Percentiles rank a stretch among this genome's conserved stretches.
These are phyloP conservation scores for Aotearoamyces nothofagi DNA, from an alignment of 2,329 filamentous ascomycete genomes.

Conservation along the genomic window DNA sequence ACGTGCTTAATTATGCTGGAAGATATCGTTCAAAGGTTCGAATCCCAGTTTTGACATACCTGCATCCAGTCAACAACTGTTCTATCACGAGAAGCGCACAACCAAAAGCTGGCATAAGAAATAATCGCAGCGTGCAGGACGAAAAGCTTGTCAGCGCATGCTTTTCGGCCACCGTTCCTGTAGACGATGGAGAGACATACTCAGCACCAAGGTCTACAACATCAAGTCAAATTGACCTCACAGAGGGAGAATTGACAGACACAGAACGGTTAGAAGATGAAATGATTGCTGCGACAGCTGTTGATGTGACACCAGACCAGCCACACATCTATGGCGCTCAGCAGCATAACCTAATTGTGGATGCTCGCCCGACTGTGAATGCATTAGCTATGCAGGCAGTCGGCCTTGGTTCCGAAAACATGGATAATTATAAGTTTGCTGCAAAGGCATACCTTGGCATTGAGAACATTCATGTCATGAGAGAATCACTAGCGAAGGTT, in stretches of 20 bases:
- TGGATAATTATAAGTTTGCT: slow-evolving; percentile 90
- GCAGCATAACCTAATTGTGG: slow-evolving; percentile 86
- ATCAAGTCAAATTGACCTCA: slow-evolving; percentile 35
- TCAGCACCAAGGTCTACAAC: slow-evolving; percentile 15
- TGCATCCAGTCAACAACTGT: slow-evolving; percentile 95
- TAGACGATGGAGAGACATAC: slow-evolving; percentile 12
- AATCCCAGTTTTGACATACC: slow-evolving; percentile 80
- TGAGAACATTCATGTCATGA: slow-evolving; percentile 98
- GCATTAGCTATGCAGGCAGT: slow-evolving; percentile 88
- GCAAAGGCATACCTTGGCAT: slow-evolving; percentile 89
- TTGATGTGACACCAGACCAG: slow-evolving; percentile 36
- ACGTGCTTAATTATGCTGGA: slow-evolving; percentile 84
- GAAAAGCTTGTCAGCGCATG: slow-evolving; percentile 88
- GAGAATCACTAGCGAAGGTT: slow-evolving; percentile 75
- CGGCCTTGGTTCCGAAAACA: slow-evolving; percentile 89
- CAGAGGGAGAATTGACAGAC: slow-evolving; percentile 37
- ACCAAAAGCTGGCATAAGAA: slow-evolving; percentile 70
- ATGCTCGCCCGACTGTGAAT: slow-evolving; percentile 87
- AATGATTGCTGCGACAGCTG: slow-evolving; percentile 36
- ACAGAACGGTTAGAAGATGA: slow-evolving; percentile 56
- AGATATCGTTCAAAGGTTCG: slow-evolving; percentile 78
- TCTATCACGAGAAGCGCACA: slow-evolving; percentile 93
- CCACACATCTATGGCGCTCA: slow-evolving; percentile 76
- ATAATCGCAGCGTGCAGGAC: slow-evolving; percentile 87
- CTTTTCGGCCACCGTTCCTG: slow-evolving; percentile 47